Conservation (phyloP, 768 basidiomycete genomes). For the Termitomyces sp. region DNA sequence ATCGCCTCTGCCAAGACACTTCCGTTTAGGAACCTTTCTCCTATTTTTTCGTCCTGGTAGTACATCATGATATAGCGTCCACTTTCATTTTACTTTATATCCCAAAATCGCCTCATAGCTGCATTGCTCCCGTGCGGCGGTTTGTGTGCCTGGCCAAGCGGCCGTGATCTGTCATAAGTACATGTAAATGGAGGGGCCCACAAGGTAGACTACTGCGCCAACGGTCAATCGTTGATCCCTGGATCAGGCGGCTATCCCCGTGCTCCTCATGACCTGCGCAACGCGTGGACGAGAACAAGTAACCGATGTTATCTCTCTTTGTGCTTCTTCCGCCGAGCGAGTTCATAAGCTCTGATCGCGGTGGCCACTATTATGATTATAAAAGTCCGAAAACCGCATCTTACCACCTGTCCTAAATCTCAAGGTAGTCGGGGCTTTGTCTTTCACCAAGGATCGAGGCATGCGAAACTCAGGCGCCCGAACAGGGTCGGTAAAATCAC, state of each 20-base stretch:
- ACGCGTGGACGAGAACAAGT: neutral
- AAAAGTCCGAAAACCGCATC: no score
- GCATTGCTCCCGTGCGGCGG: neutral
- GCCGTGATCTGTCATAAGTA: neutral
- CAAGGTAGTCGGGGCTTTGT: neutral
- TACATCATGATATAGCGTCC: neutral
- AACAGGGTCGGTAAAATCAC: neutral
- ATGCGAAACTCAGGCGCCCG: neutral
- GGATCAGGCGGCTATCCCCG: neutral
- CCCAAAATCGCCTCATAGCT: no score
- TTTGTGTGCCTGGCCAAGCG: neutral
- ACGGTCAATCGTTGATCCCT: neutral
- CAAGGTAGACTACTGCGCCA: neutral
- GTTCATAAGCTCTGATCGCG: neutral
- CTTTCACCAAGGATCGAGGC: no score
- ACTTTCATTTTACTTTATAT: neutral
- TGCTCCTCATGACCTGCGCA: neutral
- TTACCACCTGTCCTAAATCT: neutral
- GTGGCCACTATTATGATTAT: no score
- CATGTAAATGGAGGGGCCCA: neutral
- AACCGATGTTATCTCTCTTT: neutral
- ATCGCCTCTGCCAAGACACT: constrained; percentile 3
- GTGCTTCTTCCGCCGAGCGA: neutral
- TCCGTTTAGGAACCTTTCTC: neutral
- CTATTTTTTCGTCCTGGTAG: neutral